Evolutionary conservation across 805 yeast species (phyloP).

Genomic region (Blastobotrys robertii): DNA sequence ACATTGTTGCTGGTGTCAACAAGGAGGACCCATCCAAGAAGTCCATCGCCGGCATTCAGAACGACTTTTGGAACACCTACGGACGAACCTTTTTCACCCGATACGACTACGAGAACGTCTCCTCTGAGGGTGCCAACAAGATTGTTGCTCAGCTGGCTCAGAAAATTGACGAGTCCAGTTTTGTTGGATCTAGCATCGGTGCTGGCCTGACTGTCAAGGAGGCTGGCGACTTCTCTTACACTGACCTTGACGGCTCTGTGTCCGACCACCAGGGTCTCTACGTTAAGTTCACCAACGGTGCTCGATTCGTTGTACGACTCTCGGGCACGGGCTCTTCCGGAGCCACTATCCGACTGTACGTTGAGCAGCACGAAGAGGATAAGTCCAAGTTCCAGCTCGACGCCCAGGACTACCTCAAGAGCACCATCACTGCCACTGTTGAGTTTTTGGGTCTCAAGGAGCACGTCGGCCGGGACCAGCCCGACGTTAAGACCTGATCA

Average conservation of each 20-base stretch:
- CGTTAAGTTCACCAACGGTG: slow-evolving; percentile 70
- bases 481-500: slow-evolving; percentile 75
- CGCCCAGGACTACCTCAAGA: slow-evolving; percentile 60
- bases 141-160: slow-evolving; percentile 47
- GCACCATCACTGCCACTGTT: slow-evolving; percentile 54
- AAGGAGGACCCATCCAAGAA: slow-evolving; percentile 48
- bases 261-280: slow-evolving; percentile 81
- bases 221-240: slow-evolving; percentile 83
- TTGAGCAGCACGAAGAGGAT: slow-evolving; percentile 73
- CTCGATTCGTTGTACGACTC: slow-evolving; percentile 78
- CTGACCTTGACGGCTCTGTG: slow-evolving; percentile 89
- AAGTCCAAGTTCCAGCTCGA: slow-evolving; percentile 35
- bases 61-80: slow-evolving; percentile 78
- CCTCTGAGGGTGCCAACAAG: slow-evolving; percentile 61
- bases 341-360: slow-evolving; percentile 87
- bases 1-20: slow-evolving; percentile 79
- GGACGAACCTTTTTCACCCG: slow-evolving; percentile 97
- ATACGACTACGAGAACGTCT: slow-evolving; percentile 83
- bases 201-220: slow-evolving; percentile 50
- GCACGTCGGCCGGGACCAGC: slow-evolving; percentile 69
- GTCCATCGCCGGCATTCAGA: slow-evolving; percentile 71
- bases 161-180: slow-evolving; percentile 31
- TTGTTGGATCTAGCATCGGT: slow-evolving; percentile 45
- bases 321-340: slow-evolving; percentile 98
- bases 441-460: slow-evolving; percentile 62